phyloP scores from a whole-genome alignment of 2,329 filamentous ascomycete species.

The Pleoardoris graminearum region DNA sequence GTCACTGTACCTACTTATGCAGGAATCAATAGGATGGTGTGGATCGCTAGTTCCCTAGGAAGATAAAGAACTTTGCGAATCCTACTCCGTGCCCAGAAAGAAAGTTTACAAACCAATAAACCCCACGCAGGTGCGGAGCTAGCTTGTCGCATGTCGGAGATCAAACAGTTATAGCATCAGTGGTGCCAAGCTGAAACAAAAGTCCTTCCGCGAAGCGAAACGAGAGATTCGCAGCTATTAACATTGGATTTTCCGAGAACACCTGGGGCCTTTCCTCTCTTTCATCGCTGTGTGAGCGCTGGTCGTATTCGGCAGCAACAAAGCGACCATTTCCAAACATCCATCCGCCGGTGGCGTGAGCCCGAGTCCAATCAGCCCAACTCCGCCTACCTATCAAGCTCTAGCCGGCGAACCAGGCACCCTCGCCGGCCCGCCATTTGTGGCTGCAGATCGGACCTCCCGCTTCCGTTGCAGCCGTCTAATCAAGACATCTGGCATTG shows the following conservation, averaged over 20 bases:
- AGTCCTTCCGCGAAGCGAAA: conserved; percentile 4
- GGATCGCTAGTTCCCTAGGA: neutral
- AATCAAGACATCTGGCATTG: conserved; percentile 27
- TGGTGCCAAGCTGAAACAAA: conserved; percentile 8
- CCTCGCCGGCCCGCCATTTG: conserved; percentile 4
- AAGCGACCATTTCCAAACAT: conserved; percentile 5
- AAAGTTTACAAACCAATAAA: too few species aligned
- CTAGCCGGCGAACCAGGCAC: conserved; percentile 1
- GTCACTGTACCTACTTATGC: neutral
- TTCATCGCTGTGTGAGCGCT: conserved; percentile 1
- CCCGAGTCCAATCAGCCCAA: conserved; percentile 14
- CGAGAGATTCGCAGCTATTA: neutral
- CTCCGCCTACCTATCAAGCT: neutral
- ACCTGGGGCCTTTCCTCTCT: neutral
- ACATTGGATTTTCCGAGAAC: neutral
- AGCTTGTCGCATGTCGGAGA: conserved; percentile 1
- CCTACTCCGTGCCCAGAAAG: neutral
- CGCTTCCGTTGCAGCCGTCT: conserved; percentile 16
- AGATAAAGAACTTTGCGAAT: neutral
- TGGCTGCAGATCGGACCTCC: conserved; percentile 7
- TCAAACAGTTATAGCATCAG: conserved; percentile 5
- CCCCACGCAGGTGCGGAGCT: conserved; percentile 6
- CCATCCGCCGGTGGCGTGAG: conserved; percentile 6
- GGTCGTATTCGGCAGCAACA: neutral
- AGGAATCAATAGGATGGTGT: neutral